Base-by-base conservation (phyloP, 2,329 filamentous ascomycete species). In the Pseudocercospora musae region DNA sequence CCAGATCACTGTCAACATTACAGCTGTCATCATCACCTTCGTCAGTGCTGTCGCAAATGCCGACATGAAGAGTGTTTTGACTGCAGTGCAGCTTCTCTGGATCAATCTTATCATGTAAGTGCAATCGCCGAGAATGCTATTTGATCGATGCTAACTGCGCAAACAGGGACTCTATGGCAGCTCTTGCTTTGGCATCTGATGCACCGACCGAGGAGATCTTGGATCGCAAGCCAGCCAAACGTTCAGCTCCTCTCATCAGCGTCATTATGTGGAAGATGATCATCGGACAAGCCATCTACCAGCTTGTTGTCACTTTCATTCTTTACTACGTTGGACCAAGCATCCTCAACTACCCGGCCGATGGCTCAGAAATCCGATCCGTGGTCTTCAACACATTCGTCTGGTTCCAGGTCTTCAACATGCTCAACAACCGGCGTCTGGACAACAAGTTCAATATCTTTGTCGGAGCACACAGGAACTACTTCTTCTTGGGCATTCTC, bases 261-360 rank as follows among this genome's bases (percentile, higher is more conserved):
- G 81, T 89, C 37, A 93, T 89, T 18, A 98, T 98, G 94, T 96
- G 94, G 94, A 98, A 98, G 82, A 98, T 98, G 94, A 97, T 98
- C 66, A 84, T 96, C 53, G 94, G 93, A 2, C 92, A 98, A 76
- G 87, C 92, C 1, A 82, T 96, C 61, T 97, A 95, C 76, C 93
- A 98, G 76, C 85, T 98, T 0, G 81, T 82, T 4, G 86, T 87
- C 21, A 89, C 92, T 0, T 89, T 97, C 68, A 82, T 94, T 65
- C 83, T 97, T 31, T 93, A 93, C 79, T 98, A 93, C 70, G 91
- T 85, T 31, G 86, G 84, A 53, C 78, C 77, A 62, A 78, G 72
- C 31, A 86, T 91, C 11, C 81, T 91, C n/a, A 80, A 80, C 8
- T 85, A 88, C 53, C 56, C 58, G 0, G 58, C 37, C 4, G 71